Conservation (phyloP, 2,329 filamentous ascomycete genomes). For the Periconia digitata region DNA sequence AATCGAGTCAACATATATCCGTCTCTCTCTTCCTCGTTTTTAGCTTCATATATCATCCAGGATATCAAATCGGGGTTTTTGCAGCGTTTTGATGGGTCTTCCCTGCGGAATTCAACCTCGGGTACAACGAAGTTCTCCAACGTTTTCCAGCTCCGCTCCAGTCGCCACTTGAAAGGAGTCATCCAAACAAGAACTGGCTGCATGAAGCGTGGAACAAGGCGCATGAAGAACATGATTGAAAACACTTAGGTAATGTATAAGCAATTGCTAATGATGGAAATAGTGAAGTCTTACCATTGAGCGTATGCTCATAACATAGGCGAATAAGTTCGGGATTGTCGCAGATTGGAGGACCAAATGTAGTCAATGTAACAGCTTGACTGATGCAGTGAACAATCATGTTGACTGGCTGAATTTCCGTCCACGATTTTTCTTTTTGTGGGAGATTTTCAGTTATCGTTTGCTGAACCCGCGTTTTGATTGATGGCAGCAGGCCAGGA, state of each 20-base stretch:
- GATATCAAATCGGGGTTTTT: not conserved
- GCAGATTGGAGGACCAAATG: conserved; percentile 3
- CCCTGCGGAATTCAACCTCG: not conserved
- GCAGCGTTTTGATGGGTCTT: not conserved
- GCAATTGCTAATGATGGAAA: too few species aligned
- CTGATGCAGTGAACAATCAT: conserved; percentile 3
- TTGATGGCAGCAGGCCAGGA: conserved; percentile 1
- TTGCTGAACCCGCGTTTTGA: not conserved
- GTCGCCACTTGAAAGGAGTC: conserved; percentile 5
- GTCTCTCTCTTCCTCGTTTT: conserved; percentile 3
- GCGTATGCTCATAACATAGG: not conserved
- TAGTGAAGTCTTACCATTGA: too few species aligned
- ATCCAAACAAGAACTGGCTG: conserved; percentile 7
- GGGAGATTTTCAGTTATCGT: not conserved
- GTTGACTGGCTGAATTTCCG: not conserved
- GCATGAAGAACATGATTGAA: conserved; percentile 5
- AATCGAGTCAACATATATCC: not conserved
- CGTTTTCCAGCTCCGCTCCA: conserved; percentile 2
- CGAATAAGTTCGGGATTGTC: conserved; percentile 1
- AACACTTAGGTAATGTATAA: not conserved
- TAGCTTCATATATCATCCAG: conserved; percentile 6
- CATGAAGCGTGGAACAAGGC: conserved; percentile 2
- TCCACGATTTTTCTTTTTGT: not conserved
- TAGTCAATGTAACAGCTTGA: conserved; percentile 2
- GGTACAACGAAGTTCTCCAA: conserved; percentile 5